Evolutionary conservation across 805 yeast genomes (phyloP).

Genomic region (Saccharomyces mikatae): DNA sequence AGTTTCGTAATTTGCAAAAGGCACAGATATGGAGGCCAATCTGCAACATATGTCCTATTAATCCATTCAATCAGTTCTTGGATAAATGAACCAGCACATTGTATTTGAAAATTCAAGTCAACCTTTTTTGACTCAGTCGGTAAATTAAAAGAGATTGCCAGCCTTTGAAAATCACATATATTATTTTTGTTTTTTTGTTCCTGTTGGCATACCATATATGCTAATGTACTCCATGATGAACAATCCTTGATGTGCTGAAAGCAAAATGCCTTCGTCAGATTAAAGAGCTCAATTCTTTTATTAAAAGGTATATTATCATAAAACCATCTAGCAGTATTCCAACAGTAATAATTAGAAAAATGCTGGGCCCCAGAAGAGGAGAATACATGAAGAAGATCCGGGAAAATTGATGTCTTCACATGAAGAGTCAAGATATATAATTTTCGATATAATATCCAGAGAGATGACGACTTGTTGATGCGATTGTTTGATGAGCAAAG

Average conservation of each 20-base stretch:
- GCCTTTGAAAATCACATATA: constrained; percentile 6
- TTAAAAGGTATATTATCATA: constrained; percentile 16
- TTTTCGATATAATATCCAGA: constrained; percentile 31
- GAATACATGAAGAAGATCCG: constrained; percentile 14
- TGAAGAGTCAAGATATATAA: constrained; percentile 14
- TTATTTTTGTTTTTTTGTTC: constrained; percentile 1
- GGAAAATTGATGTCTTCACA: background rate
- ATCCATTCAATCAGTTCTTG: constrained; percentile 8
- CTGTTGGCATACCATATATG: constrained; percentile 15
- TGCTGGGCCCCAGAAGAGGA: constrained; percentile 28
- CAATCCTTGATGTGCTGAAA: constrained; percentile 23
- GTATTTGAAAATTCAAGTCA: background rate
- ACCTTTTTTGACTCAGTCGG: background rate
- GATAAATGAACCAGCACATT: constrained; percentile 1
- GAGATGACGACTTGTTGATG: constrained; percentile 34
- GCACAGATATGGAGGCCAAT: constrained; percentile 25
- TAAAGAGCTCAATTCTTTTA: constrained; percentile 7
- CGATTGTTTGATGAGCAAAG: constrained; percentile 30
- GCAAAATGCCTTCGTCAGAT: constrained; percentile 20
- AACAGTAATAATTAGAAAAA: constrained; percentile 34
- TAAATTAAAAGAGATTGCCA: background rate
- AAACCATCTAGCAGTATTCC: constrained; percentile 32
- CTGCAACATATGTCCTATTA: constrained; percentile 11
- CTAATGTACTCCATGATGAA: constrained; percentile 31
- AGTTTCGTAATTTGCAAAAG: constrained; percentile 7